Conservation (phyloP, 1,139 yeast genomes). For the Hansenula lynferdii region DNA sequence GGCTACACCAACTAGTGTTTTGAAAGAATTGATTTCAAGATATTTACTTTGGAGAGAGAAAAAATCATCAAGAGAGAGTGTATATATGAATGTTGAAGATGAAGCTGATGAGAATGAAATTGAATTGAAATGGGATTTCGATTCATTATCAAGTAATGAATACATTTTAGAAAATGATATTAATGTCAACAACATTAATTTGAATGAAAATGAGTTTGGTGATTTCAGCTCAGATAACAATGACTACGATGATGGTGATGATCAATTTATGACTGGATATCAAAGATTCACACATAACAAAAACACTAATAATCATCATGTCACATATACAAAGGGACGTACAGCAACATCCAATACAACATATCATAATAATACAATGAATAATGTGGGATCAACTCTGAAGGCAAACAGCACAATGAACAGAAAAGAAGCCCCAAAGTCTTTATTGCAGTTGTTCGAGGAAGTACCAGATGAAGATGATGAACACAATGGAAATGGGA, state of each 20-base stretch:
- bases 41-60: conserved; percentile 79
- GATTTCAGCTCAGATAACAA: conserved; percentile 26
- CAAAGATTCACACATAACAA: conserved; percentile 10
- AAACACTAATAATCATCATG: conserved; percentile 9
- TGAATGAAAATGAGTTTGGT: conserved; percentile 23
- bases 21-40: conserved; percentile 76
- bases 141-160: conserved; percentile 67
- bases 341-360: too few relatives aligned
- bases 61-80: conserved; percentile 45
- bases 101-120: conserved; percentile 30
- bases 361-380: conserved; percentile 22
- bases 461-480: conserved; percentile 29
- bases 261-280: conserved; percentile 24
- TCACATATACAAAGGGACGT: conserved; percentile 9
- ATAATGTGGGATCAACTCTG: conserved; percentile 23
- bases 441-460: conserved; percentile 68
- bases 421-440: conserved; percentile 59
- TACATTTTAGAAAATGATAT: conserved; percentile 66
- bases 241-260: conserved; percentile 29
- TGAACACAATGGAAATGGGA: conserved; percentile 12
- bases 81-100: conserved; percentile 26
- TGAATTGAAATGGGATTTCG: conserved; percentile 89
- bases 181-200: conserved; percentile 39
- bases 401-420: conserved; percentile 21
- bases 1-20: conserved; percentile 49